phyloP scores from a whole-genome alignment of 2,329 filamentous ascomycete genomes.

The Penicillium aurantiogriseum region DNA sequence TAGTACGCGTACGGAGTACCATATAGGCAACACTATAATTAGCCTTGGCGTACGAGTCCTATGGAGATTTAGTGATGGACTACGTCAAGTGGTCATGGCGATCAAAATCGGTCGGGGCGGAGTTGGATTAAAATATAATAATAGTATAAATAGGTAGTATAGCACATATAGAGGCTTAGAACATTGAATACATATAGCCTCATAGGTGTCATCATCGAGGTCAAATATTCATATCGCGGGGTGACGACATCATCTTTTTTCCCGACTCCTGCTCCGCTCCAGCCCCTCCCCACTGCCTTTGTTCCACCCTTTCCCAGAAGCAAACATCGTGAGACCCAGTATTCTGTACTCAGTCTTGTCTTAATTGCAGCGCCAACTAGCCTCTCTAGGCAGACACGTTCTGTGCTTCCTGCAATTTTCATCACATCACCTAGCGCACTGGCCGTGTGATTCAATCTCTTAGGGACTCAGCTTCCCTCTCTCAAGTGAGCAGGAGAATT shows the following conservation, averaged over 20 bases:
- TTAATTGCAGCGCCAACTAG: constrained; percentile 24
- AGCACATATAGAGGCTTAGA: not conserved
- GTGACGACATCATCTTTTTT: constrained; percentile 19
- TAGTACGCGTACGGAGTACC: not conserved
- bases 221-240: not conserved
- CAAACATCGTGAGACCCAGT: not conserved
- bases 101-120: not conserved
- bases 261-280: constrained; percentile 2
- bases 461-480: not conserved
- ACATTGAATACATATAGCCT: not conserved
- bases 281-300: constrained; percentile 1
- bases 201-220: not conserved
- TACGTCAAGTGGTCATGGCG: not conserved
- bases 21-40: constrained; percentile 6
- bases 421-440: not conserved
- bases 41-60: not conserved
- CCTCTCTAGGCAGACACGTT: constrained; percentile 33
- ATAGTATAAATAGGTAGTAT: not conserved
- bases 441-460: not conserved
- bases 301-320: not conserved
- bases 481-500: not conserved
- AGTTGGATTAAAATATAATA: not conserved
- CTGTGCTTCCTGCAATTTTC: not conserved
- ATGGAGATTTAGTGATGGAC: not conserved
- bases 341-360: constrained; percentile 1